Base-by-base conservation (phyloP, 179 eudicot genomes). In the Camellia oleifera region DNA sequence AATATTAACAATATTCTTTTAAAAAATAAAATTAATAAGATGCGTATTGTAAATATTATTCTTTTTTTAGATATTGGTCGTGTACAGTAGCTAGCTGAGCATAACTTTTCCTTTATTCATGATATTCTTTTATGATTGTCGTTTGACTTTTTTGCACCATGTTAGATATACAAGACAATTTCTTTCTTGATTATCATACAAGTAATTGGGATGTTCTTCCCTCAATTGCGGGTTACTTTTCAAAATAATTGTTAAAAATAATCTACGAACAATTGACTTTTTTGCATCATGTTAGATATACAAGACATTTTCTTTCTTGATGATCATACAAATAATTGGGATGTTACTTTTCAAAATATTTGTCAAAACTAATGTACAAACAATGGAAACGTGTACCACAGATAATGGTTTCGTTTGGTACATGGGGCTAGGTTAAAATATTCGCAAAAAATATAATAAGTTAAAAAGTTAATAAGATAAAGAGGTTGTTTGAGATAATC, bases 211-310 rank as follows among this genome's bases (percentile, higher is more conserved):
- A 72, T 23, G 8, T 72, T 72, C n/a, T 72, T 53, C 61, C 75
- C 32, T 23, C 75, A 72, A 52, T 72, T 13, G 23, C 75, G 75
- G 40, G 40, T 48, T 71, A 18, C n/a, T 6, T 50, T n/a, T 57
- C 13, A 57, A 57, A 57, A 14, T 57, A 13, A 57, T 57, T 32
- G 40, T 32, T 32, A 32, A 32, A 32, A 32, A 32, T 32, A 32
- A 32, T 32, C 40, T 32, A 32, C 40, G 1, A 32, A 32, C 54
- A 44, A 2, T 69, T 13, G 17, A 13, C 23, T 69, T 86, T 32
- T 86, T 81, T 79, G 32, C 84, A 80, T 81, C 72, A 86, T 78
- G 5, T 81, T 80, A n/a, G 63, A 81, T 9, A 60, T 79, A 13
- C 15, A 32, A 32, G 40, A 32, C 52, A 70, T 20, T 70, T 44